Evolutionary conservation across 805 yeast species (phyloP).

Genomic region (Lipomyces spencermartinsiae): DNA sequence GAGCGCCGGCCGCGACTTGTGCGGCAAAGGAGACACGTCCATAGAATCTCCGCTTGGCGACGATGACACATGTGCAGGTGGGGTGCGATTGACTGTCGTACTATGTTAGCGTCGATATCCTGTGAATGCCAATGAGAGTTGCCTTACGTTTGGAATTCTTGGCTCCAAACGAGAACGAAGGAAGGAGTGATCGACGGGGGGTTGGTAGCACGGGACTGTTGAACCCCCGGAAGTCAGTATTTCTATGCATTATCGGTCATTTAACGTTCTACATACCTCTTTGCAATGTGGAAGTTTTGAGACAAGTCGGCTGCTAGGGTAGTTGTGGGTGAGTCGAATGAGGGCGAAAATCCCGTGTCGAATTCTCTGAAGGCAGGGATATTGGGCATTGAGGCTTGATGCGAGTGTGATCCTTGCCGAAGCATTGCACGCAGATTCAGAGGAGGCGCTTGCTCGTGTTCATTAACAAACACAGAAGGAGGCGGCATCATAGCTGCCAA

Average conservation of each 20-base stretch:
- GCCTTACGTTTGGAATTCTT: constrained; percentile 19
- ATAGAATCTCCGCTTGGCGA: constrained; percentile 30
- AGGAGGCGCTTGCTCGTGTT: constrained; percentile 11
- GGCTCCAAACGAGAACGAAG: constrained; percentile 38
- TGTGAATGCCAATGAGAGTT: background rate
- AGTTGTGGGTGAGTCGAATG: constrained; percentile 43
- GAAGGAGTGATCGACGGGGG: constrained; percentile 46
- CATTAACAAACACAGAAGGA: constrained; percentile 19
- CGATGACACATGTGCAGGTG: constrained; percentile 28
- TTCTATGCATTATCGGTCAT: background rate
- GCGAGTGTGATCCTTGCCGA: constrained; percentile 20
- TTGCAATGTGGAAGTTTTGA: constrained; percentile 47
- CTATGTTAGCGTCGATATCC: background rate
- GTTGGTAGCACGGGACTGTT: constrained; percentile 44
- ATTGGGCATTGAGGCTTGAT: constrained; percentile 32
- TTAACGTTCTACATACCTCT: constrained; percentile 33
- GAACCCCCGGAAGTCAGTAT: background rate
- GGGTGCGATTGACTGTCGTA: constrained; percentile 22
- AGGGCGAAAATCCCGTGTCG: constrained; percentile 4
- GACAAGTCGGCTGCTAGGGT: constrained; percentile 48
- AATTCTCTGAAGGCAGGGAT: constrained; percentile 6
- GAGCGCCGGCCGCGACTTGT: constrained; percentile 21
- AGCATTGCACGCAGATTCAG: constrained; percentile 7
- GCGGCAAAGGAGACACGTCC: constrained; percentile 37
- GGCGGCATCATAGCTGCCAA: constrained; percentile 38